phyloP scores from a whole-genome alignment of 345 rosid genomes.

The Eucalyptus pumila region DNA sequence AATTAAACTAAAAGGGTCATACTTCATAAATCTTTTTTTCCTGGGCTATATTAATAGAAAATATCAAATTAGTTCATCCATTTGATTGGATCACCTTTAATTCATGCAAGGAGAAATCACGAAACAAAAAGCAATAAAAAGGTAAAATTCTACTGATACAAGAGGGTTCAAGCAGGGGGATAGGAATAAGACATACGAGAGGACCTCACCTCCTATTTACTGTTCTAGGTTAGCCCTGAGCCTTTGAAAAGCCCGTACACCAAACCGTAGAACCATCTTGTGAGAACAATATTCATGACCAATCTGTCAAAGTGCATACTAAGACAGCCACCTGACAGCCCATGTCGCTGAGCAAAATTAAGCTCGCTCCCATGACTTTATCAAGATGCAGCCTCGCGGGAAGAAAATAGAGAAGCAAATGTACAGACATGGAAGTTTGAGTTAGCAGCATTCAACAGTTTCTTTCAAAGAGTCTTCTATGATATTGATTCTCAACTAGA shows the following conservation, averaged over 20 bases:
- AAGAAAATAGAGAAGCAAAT: background rate
- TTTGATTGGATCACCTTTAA: background rate
- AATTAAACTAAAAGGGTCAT: background rate
- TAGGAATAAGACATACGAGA: background rate
- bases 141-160: background rate
- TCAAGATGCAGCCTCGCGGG: background rate
- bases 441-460: background rate
- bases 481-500: background rate
- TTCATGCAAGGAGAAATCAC: background rate
- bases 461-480: background rate
- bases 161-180: background rate
- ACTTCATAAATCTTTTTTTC: background rate
- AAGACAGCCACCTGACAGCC: background rate
- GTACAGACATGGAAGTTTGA: background rate
- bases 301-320: background rate
- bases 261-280: slow-evolving; percentile 70
- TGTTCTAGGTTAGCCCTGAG: slow-evolving; percentile 56
- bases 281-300: background rate
- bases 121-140: background rate
- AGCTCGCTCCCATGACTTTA: background rate
- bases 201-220: slow-evolving; percentile 72
- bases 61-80: background rate
- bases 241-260: slow-evolving; percentile 90
- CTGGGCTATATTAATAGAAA: background rate
- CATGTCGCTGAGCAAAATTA: background rate